A percentile compares a stretch with the other conserved stretches of the same genome.
These are phyloP conservation scores for Fusarium chuoi DNA, from an alignment of 2,329 filamentous ascomycete genomes.

Conservation along the genomic window DNA sequence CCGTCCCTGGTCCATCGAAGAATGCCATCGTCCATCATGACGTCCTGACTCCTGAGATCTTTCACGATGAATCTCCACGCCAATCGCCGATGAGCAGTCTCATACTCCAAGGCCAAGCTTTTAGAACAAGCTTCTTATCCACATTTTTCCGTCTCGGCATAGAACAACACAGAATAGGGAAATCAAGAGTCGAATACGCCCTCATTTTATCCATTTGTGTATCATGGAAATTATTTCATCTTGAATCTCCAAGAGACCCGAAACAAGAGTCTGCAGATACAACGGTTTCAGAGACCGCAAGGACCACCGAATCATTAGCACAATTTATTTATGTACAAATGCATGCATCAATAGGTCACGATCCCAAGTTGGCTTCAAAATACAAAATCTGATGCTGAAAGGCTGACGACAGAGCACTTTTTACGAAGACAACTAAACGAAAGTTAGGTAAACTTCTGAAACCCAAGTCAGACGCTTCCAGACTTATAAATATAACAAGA, in stretches of 20 bases:
- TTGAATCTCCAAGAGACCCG: neutral
- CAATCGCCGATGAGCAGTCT: constrained; percentile 32
- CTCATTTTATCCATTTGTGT: neutral
- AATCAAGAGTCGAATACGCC: neutral
- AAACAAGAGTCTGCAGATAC: neutral
- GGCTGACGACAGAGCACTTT: neutral
- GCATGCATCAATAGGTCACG: neutral
- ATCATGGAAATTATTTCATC: neutral
- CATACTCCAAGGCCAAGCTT: constrained; percentile 32
- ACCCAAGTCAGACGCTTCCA: neutral
- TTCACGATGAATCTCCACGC: constrained; percentile 6
- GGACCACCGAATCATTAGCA: neutral
- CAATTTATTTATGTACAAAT: neutral
- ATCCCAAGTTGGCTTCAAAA: neutral
- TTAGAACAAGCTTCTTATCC: constrained; percentile 34
- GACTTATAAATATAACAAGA: too few species aligned
- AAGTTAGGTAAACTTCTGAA: neutral
- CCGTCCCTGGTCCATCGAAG: constrained; percentile 11
- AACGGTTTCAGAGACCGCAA: neutral
- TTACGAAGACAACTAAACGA: neutral
- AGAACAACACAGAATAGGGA: neutral
- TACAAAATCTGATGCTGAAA: neutral
- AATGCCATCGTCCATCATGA: constrained; percentile 1
- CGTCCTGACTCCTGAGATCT: constrained; percentile 8
- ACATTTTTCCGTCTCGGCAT: constrained; percentile 29